phyloP scores from a whole-genome alignment of 306 rosid genomes.

The Notholithocarpus densiflorus region DNA sequence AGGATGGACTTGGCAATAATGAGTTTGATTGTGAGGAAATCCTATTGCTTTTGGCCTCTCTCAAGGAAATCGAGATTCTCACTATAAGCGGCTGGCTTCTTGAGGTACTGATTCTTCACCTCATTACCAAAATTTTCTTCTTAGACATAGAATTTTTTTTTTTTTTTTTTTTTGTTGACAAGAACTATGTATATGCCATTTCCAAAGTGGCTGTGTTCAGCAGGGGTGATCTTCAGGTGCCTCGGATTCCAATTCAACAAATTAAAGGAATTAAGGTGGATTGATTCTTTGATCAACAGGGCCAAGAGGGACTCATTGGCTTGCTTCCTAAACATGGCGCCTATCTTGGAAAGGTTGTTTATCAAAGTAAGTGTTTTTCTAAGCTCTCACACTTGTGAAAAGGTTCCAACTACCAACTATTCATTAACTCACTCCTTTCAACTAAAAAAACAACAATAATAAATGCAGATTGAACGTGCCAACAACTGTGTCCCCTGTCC shows the following conservation, averaged over 20 bases:
- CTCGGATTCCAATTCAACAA: slow-evolving; percentile 21
- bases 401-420: too few species aligned
- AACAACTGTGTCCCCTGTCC: background rate
- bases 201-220: slow-evolving; percentile 24
- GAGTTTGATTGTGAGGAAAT: slow-evolving; percentile 26
- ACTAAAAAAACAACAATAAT: too few species aligned
- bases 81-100: slow-evolving; percentile 27
- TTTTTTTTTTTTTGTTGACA: background rate
- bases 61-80: slow-evolving; percentile 27
- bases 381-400: too few species aligned
- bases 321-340: slow-evolving; percentile 25
- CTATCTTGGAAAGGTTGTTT: background rate
- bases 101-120: slow-evolving; percentile 10
- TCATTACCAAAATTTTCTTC: background rate
- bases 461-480: slow-evolving; percentile 14
- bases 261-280: slow-evolving; percentile 14
- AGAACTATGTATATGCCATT: background rate
- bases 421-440: too few species aligned
- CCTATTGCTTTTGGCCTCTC: background rate
- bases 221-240: slow-evolving; percentile 20
- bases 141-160: too few species aligned
- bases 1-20: background rate
- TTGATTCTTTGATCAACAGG: slow-evolving; percentile 16
- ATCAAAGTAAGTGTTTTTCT: slow-evolving; percentile 4
- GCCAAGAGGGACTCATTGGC: slow-evolving; percentile 21